A percentile compares a stretch with the other conserved stretches of the same genome.
Evolutionary conservation across 2,329 filamentous ascomycete species (phyloP).

Genomic region (Nemania bipapillata): DNA sequence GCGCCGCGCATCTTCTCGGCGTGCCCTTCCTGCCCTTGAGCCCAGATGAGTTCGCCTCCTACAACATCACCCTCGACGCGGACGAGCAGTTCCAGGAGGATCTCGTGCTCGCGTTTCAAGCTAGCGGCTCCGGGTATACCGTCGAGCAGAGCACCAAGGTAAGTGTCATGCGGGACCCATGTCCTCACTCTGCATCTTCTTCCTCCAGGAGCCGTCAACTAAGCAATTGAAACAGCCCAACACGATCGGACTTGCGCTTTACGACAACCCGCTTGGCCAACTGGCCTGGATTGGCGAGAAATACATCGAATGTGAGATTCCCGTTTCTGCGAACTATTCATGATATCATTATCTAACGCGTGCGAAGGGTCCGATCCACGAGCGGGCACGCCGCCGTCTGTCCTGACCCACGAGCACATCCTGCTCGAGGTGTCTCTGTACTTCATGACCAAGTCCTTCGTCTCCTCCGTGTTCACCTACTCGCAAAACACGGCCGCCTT

Average conservation of each 20-base stretch:
- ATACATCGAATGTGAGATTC: constrained; percentile 4
- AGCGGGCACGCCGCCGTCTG: background rate
- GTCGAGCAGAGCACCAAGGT: background rate
- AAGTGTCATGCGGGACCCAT: background rate
- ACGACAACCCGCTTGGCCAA: constrained; percentile 1
- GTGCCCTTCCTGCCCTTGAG: background rate
- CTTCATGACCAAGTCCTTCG: background rate
- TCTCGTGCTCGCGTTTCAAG: background rate
- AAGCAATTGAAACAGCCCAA: background rate
- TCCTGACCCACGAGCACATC: background rate
- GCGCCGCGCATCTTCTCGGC: background rate
- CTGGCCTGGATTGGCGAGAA: constrained; percentile 6
- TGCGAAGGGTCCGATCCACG: constrained; percentile 1
- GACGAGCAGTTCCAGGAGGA: background rate
- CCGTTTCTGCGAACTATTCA: background rate
- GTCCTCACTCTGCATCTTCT: background rate
- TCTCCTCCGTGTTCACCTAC: background rate
- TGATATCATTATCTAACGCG: background rate
- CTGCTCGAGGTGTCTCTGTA: background rate
- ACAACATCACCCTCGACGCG: background rate
- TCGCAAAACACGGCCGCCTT: background rate
- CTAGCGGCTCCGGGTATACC: background rate
- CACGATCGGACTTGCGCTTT: background rate
- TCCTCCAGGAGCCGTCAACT: background rate
- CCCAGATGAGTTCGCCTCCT: background rate